Evolutionary conservation across 495 filamentous ascomycete species (phyloP).

Genomic region (Aspergillus cavernicola): DNA sequence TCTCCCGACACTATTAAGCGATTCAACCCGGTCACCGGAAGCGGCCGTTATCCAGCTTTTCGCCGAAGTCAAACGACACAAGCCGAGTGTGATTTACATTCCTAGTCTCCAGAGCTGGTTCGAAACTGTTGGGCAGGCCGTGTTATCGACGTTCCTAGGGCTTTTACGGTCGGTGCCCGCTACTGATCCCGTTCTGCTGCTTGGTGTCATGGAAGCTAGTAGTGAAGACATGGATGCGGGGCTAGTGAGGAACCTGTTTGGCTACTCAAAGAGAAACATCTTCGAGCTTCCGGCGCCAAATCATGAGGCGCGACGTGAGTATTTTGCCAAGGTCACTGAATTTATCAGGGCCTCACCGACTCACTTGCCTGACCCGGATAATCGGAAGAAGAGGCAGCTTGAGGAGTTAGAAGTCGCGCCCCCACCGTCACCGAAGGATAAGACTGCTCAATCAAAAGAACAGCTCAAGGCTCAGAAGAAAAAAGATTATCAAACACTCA

Average conservation of each 20-base stretch:
- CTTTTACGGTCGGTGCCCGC: slow-evolving; percentile 75
- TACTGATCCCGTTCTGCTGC: slow-evolving; percentile 80
- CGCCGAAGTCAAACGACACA: slow-evolving; percentile 85
- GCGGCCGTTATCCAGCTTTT: slow-evolving; percentile 86
- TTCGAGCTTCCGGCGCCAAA: slow-evolving; percentile 63
- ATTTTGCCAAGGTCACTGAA: slow-evolving; percentile 66
- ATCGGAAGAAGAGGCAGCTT: slow-evolving; percentile 79
- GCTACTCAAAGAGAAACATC: slow-evolving; percentile 73
- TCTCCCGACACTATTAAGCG: slow-evolving; percentile 73
- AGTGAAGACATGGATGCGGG: slow-evolving; percentile 52
- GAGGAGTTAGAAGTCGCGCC: slow-evolving; percentile 72
- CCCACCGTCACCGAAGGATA: slow-evolving; percentile 60
- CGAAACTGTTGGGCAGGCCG: slow-evolving; percentile 57
- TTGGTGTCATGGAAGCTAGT: slow-evolving; percentile 72
- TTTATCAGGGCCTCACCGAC: slow-evolving; percentile 72
- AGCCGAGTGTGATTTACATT: slow-evolving; percentile 93
- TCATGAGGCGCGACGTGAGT: slow-evolving; percentile 64
- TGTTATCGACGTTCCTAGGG: slow-evolving; percentile 73
- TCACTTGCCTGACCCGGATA: slow-evolving; percentile 80
- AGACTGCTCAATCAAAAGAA: slow-evolving; percentile 58
- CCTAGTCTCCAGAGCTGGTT: slow-evolving; percentile 88
- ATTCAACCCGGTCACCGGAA: slow-evolving; percentile 71
- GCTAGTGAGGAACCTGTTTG: slow-evolving; percentile 76
- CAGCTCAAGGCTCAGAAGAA: slow-evolving; percentile 77
- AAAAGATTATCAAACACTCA: slow-evolving; percentile 73